Evolutionary conservation across 768 basidiomycete species (phyloP), one percentile per base, ranked within the genome.

Genomic region (Amanita pseudoporphyria): DNA sequence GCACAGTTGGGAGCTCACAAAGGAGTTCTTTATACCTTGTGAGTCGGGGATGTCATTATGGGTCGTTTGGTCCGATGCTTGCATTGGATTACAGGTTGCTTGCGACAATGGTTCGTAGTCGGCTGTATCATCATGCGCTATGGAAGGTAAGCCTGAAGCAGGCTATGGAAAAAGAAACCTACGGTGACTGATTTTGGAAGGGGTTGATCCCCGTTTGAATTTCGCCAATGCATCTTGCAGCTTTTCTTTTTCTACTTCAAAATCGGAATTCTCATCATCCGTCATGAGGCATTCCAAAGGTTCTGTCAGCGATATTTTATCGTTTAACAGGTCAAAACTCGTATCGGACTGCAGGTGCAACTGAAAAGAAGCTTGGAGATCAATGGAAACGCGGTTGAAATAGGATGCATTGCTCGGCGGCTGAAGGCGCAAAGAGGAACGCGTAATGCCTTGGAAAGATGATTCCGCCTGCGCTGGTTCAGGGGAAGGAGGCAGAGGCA

Each of bases 291-390:
- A 28, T 9, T 66, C 68, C 39, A 64, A 53, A 24, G 58, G 63
- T 51, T 63, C 62, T 21, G 68, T 52, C 44, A 68, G 67, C 4
- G 69, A 65, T 44, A 77, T 67, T 47, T 69, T 72, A 56, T 78
- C 77, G 50, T 74, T 76, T 47, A 79, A 56, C 31, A 79, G 54
- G 55, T 79, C 75, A 56, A 77, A 78, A 30, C 70, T 71, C 31
- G 65, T 59, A n/a, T 76, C 73, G 14, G 67, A 68, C 47, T 67
- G 64, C 31, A 75, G 59, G 33, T 76, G 73, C 24, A 76, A 47
- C 12, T 71, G 70, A 57, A 79, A 77, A 9, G 75, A 74, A 3
- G 70, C 58, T 22, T 73, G 66, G 16, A 75, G 63, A 54, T 78
- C 76, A 14, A 71, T 60, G 22, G 74, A 76, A 45, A 60, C 60